Percentiles rank a stretch among this genome's conserved stretches.
Conservation (phyloP, 1,284 basidiomycete genomes). For the Exsudoporus floridanus region DNA sequence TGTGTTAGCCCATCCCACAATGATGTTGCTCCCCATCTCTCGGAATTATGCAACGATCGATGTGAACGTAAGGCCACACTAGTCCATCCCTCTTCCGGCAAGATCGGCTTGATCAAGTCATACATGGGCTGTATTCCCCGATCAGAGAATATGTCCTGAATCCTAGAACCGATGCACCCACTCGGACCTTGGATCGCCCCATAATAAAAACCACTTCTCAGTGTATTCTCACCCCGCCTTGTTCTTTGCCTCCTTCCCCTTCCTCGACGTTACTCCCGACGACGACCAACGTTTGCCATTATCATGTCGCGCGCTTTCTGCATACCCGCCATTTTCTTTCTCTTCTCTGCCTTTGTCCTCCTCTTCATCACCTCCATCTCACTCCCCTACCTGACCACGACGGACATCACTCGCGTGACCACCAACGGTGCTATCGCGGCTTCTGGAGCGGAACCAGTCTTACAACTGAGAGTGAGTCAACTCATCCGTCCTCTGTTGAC, state of each 20-base stretch:
- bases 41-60: too few species aligned
- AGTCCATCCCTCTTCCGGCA: too few species aligned
- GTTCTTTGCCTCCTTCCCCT: constrained; percentile 6
- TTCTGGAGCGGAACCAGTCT: constrained; percentile 34
- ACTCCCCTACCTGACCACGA: constrained; percentile 58
- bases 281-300: not conserved
- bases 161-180: too few species aligned
- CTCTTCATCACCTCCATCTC: constrained; percentile 68
- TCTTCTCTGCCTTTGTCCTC: constrained; percentile 63
- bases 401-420: constrained; percentile 63
- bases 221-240: not conserved
- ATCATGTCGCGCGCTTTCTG: constrained; percentile 59
- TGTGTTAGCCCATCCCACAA: too few species aligned
- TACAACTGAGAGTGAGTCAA: constrained; percentile 56
- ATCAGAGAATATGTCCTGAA: too few species aligned
- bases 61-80: too few species aligned
- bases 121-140: too few species aligned
- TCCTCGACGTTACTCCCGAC: constrained; percentile 3
- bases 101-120: too few species aligned
- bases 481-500: not conserved
- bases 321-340: constrained; percentile 61
- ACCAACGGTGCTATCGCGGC: constrained; percentile 39
- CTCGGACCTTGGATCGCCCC: not conserved
- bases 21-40: too few species aligned
- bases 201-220: constrained; percentile 20